Conservation (phyloP, 1,139 yeast genomes). For the Blastobotrys indianensis region DNA sequence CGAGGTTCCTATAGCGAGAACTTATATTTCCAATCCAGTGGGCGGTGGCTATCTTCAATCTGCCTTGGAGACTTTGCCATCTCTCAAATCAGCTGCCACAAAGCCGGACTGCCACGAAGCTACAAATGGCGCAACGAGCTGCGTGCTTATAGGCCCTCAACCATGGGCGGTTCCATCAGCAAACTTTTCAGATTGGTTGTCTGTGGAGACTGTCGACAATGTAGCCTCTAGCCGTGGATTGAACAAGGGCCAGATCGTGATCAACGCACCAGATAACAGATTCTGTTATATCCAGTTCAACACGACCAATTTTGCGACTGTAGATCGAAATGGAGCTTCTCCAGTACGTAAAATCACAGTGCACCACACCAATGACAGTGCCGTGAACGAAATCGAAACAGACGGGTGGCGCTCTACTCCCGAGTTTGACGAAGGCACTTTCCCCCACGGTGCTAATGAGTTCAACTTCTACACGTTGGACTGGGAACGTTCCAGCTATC, state of each 20-base stretch:
- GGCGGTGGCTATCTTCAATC: slow-evolving; percentile 28
- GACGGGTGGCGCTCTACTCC: slow-evolving; percentile 6
- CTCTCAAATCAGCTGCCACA: slow-evolving; percentile 40
- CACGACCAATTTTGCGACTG: slow-evolving; percentile 37
- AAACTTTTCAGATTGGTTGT: slow-evolving; percentile 38
- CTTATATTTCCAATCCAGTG: slow-evolving; percentile 1
- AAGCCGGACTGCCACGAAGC: slow-evolving; percentile 35
- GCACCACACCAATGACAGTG: slow-evolving; percentile 28
- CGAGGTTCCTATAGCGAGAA: slow-evolving; percentile 17
- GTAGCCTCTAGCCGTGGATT: slow-evolving; percentile 41
- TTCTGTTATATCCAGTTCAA: slow-evolving; percentile 57
- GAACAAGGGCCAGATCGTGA: slow-evolving; percentile 53
- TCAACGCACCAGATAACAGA: slow-evolving; percentile 57
- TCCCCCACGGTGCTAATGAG: slow-evolving; percentile 51
- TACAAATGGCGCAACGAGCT: slow-evolving; percentile 46
- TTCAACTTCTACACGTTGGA: slow-evolving; percentile 58
- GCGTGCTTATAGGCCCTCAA: slow-evolving; percentile 47
- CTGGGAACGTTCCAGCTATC: slow-evolving; percentile 51
- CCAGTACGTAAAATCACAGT: slow-evolving; percentile 61
- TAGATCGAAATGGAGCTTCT: slow-evolving; percentile 33
- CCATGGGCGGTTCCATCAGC: slow-evolving; percentile 46
- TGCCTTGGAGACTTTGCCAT: slow-evolving; percentile 56
- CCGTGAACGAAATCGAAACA: slow-evolving; percentile 23
- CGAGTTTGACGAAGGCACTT: slow-evolving; percentile 19
- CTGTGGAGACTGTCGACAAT: slow-evolving; percentile 15